Conservation (phyloP, 176 grass and related monocot genomes). For the Triticum timopheevii region DNA sequence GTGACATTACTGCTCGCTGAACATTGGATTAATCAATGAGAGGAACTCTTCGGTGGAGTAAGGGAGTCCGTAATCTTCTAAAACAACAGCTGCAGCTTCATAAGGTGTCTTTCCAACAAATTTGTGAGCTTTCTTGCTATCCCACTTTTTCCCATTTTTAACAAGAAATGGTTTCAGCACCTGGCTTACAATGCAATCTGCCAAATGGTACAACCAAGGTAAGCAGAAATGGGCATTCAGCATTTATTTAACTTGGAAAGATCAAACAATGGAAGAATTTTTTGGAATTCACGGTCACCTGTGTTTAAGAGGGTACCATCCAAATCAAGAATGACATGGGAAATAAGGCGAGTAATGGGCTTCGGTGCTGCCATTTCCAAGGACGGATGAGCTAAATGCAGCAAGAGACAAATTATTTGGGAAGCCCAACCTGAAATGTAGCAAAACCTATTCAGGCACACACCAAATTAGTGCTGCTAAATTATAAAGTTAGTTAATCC, state of each 20-base stretch:
- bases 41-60: slow-evolving; percentile 83
- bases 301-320: slow-evolving; percentile 96
- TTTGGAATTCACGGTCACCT: slow-evolving; percentile 45
- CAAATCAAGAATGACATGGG: slow-evolving; percentile 93
- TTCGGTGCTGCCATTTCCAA: slow-evolving; percentile 68
- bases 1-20: slow-evolving; percentile 70
- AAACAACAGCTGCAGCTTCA: slow-evolving; percentile 71
- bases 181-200: slow-evolving; percentile 75
- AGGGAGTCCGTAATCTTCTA: slow-evolving; percentile 81
- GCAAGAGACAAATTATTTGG: slow-evolving; percentile 30
- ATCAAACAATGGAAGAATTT: neutral
- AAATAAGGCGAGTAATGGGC: slow-evolving; percentile 45
- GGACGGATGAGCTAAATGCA: slow-evolving; percentile 27
- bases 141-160: slow-evolving; percentile 81
- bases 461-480: slow-evolving; percentile 11
- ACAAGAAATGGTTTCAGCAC: slow-evolving; percentile 69
- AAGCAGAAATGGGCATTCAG: slow-evolving; percentile 3
- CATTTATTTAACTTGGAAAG: slow-evolving; percentile 2
- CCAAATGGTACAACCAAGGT: slow-evolving; percentile 33
- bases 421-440: slow-evolving; percentile 53
- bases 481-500: neutral
- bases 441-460: slow-evolving; percentile 3
- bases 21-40: slow-evolving; percentile 69
- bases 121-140: slow-evolving; percentile 64
- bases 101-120: slow-evolving; percentile 77